Percentiles rank a stretch among this genome's conserved stretches.
Evolutionary conservation across 164 flowering plant species (phyloP).

Genomic region (Piper longum): DNA sequence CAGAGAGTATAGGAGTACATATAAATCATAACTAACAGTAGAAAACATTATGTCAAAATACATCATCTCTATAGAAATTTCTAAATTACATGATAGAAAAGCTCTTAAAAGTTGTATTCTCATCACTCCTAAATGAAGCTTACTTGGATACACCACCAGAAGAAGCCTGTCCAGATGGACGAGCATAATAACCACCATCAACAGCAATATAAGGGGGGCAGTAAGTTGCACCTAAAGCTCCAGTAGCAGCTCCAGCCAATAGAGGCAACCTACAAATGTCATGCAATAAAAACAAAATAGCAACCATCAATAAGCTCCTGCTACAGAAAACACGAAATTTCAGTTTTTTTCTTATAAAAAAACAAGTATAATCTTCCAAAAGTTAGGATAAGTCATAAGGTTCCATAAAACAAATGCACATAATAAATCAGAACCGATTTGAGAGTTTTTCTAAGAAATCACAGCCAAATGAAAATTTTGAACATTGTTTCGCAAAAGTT

Average conservation of each 20-base stretch:
- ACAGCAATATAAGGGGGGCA: conserved; percentile 69
- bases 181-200: conserved; percentile 68
- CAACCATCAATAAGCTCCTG: neutral
- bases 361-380: too few relatives aligned
- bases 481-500: too few relatives aligned
- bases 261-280: conserved; percentile 59
- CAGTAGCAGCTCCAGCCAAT: conserved; percentile 85
- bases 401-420: too few relatives aligned
- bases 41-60: too few relatives aligned
- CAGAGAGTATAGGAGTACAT: neutral
- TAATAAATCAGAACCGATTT: too few relatives aligned
- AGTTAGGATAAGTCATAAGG: too few relatives aligned
- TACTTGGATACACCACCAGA: conserved; percentile 48
- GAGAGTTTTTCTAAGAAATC: too few relatives aligned
- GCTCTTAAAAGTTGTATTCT: too few relatives aligned
- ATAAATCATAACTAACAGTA: too few relatives aligned
- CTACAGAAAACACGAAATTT: neutral
- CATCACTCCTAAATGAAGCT: conserved; percentile 2
- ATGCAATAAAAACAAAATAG: neutral
- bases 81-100: too few relatives aligned
- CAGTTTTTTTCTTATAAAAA: neutral
- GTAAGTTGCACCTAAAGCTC: conserved; percentile 64
- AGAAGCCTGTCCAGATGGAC: conserved; percentile 54
- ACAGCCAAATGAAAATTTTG: too few relatives aligned
- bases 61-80: too few relatives aligned